Conservation (phyloP, 805 yeast genomes). For the Saccharomycopsis fermentans region DNA sequence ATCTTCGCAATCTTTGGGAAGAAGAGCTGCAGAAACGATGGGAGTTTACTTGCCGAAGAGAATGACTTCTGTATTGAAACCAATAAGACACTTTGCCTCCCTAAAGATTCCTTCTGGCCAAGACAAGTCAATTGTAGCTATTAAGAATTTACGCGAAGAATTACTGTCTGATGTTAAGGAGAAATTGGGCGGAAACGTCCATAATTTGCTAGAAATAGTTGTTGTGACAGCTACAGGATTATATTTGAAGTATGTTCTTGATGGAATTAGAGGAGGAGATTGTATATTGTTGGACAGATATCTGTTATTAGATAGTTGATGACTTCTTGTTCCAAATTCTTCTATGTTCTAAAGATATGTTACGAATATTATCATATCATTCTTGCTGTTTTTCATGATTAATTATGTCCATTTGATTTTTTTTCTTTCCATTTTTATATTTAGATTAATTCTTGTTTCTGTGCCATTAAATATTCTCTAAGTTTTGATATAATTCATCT, state of each 20-base stretch:
- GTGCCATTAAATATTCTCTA: too few species aligned
- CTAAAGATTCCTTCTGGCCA: constrained; percentile 56
- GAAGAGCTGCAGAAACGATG: constrained; percentile 78
- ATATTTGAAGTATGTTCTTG: constrained; percentile 70
- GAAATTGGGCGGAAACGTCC: constrained; percentile 19
- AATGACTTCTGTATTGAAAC: constrained; percentile 75
- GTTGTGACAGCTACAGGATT: constrained; percentile 78
- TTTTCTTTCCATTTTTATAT: too few species aligned
- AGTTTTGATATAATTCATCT: too few species aligned
- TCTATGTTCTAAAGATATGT: background rate
- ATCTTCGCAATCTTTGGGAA: constrained; percentile 67
- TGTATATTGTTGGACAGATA: constrained; percentile 72
- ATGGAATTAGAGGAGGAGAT: constrained; percentile 88
- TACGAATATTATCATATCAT: background rate
- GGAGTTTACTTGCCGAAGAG: constrained; percentile 80
- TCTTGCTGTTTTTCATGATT: background rate
- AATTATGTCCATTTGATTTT: too few species aligned
- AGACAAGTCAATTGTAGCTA: constrained; percentile 39
- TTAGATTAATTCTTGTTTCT: too few species aligned
- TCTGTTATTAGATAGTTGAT: constrained; percentile 8
- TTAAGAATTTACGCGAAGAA: constrained; percentile 21
- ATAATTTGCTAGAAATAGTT: constrained; percentile 36
- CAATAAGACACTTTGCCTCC: constrained; percentile 85
- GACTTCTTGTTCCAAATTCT: background rate
- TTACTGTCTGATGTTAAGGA: constrained; percentile 18